A percentile compares a stretch with the other conserved stretches of the same genome.
These are phyloP conservation scores for Leccinum boreale DNA, from an alignment of 768 basidiomycete genomes.

Conservation along the genomic window DNA sequence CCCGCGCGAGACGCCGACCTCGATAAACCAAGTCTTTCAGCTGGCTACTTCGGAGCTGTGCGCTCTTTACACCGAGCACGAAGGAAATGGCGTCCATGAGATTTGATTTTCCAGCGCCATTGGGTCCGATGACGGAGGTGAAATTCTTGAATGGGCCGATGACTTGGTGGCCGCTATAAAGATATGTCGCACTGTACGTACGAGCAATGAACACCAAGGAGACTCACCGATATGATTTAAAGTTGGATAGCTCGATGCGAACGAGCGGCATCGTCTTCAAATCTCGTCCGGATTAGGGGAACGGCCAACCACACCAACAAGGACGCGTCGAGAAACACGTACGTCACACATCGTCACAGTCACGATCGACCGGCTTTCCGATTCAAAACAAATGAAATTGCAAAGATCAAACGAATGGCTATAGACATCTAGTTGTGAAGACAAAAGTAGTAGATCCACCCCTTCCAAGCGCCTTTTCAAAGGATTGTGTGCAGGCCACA, in stretches of 20 bases:
- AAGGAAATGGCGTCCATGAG: slow-evolving; percentile 99
- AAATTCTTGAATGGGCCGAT: slow-evolving; percentile 93
- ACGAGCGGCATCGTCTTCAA: slow-evolving; percentile 62
- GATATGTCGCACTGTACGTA: slow-evolving; percentile 5
- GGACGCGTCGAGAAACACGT: slow-evolving; percentile 25
- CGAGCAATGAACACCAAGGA: not conserved
- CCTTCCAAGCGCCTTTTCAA: not conserved
- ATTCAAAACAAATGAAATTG: not conserved
- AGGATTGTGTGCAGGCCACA: not conserved
- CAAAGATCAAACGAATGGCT: slow-evolving; percentile 9
- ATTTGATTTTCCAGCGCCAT: slow-evolving; percentile 98
- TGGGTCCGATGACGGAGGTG: slow-evolving; percentile 95
- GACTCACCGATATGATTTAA: slow-evolving; percentile 87
- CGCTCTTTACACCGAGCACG: slow-evolving; percentile 94
- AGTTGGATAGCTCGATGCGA: slow-evolving; percentile 90
- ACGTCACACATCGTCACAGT: slow-evolving; percentile 25
- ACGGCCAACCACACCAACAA: slow-evolving; percentile 11
- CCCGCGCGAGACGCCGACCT: slow-evolving; percentile 66
- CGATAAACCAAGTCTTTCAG: slow-evolving; percentile 96
- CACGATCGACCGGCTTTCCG: not conserved
- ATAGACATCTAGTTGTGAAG: not conserved
- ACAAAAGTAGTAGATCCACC: not conserved
- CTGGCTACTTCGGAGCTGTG: slow-evolving; percentile 88
- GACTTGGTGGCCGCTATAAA: slow-evolving; percentile 66
- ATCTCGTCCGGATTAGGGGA: slow-evolving; percentile 21